phyloP scores from a whole-genome alignment of 2,329 filamentous ascomycete genomes.

The Trichoderma sp. region DNA sequence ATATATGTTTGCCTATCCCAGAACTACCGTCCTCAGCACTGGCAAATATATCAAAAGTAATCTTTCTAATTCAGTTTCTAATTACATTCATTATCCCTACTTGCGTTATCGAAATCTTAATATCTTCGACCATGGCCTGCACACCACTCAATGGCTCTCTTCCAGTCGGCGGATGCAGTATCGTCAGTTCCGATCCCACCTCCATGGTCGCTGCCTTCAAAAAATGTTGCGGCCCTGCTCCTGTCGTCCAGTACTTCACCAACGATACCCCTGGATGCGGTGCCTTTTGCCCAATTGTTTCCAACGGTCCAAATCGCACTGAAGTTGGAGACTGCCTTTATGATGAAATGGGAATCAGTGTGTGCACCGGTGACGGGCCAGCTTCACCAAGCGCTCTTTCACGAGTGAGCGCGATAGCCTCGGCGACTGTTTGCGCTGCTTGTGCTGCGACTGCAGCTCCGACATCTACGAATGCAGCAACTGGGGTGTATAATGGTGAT shows the following conservation, averaged over 20 bases:
- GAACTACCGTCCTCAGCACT: no score
- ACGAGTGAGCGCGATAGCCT: neutral
- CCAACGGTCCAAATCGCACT: neutral
- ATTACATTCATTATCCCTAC: no score
- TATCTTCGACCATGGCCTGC: neutral
- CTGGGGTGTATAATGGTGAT: neutral
- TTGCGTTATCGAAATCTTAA: neutral
- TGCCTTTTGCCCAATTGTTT: neutral
- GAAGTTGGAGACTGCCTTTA: neutral
- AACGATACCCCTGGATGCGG: neutral
- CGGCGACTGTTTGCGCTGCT: neutral
- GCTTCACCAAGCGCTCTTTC: neutral
- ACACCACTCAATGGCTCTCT: neutral
- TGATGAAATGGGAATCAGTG: neutral
- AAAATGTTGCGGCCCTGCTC: neutral
- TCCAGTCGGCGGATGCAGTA: neutral
- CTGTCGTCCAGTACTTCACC: neutral
- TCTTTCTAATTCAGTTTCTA: no score
- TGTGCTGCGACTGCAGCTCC: neutral
- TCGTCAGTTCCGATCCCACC: neutral
- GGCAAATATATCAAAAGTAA: no score
- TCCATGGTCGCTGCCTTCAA: neutral
- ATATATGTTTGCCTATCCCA: no score
- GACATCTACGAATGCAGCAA: neutral
- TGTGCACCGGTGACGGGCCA: neutral